Evolutionary conservation across 139 green algal species (phyloP).

Genomic region (Ulvella scutata): DNA sequence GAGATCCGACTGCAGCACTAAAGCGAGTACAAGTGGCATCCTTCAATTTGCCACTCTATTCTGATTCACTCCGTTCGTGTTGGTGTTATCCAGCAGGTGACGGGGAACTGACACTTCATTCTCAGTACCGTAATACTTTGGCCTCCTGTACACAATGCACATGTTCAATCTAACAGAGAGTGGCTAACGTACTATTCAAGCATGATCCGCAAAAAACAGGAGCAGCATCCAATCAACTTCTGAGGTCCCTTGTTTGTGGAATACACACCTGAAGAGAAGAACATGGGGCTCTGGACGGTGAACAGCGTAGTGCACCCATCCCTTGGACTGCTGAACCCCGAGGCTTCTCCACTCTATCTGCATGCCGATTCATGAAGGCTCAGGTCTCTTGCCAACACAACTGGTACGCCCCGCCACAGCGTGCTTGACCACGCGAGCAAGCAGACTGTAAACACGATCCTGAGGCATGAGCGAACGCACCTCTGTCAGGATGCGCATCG

Average conservation of each 20-base stretch:
- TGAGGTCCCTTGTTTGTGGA: neutral
- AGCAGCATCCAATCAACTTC: neutral
- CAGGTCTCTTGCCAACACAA: neutral
- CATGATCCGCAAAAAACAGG: neutral
- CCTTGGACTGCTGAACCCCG: slow-evolving; percentile 90
- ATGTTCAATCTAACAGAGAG: neutral
- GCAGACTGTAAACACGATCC: neutral
- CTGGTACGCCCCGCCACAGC: neutral
- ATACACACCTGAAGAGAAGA: slow-evolving; percentile 82
- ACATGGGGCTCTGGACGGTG: slow-evolving; percentile 92
- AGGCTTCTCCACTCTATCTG: slow-evolving; percentile 88
- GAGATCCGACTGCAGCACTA: too few species aligned
- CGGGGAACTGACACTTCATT: neutral
- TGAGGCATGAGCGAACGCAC: slow-evolving; percentile 24
- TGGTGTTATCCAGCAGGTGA: neutral
- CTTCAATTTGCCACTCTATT: too few species aligned
- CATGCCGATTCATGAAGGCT: neutral
- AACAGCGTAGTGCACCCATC: slow-evolving; percentile 94
- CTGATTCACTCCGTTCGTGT: too few species aligned
- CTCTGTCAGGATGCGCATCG: slow-evolving; percentile 70
- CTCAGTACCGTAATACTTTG: neutral
- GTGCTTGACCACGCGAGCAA: neutral
- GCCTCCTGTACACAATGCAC: neutral
- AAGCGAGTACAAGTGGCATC: too few species aligned
- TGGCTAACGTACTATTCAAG: neutral